Evolutionary conservation across 805 yeast genomes (phyloP), one percentile per base, ranked within the genome.

Genomic region (Hanseniaspora singularis): DNA sequence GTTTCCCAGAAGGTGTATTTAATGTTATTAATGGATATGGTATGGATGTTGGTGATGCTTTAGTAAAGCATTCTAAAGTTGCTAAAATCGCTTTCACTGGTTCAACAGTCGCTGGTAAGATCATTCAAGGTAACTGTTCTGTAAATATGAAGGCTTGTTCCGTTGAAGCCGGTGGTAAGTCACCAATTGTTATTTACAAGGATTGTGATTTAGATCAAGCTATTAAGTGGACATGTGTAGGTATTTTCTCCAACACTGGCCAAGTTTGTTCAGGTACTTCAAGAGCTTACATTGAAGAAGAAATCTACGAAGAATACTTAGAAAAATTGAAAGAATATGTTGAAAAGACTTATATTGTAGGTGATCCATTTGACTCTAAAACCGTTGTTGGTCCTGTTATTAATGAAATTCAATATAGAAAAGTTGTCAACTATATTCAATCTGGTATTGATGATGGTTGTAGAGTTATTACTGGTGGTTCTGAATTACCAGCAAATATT

Each of bases 1-100:
- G 87, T 1, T 74, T 81, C 66, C 89, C 88, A 36, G 71, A 83
- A 8, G 89, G 88, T 51, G 82, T 77, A 26, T 72, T 81, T 53
- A 82, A 81, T 64, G 74, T 84, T 40, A 62, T 82, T 49, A 72
- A 79, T 42, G 95, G 85, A 2, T 71, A 64, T 53, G 94, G 94
- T 45, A 62, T 71, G 38, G 72, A 66, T 47, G 83, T 84, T 5
- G 95, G 95, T 46, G 69, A 74, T 49, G 76, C 77, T 1, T 62
- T 84, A 53, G 76, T 86, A 3, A 51, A 64, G 10, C 92, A 81
- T 63, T 60, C 66, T 50, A 76, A 69, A 41, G 67, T 77, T 49
- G 73, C 70, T 55, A 76, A 77, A 57, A 65, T 77, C 51, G 79
- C 82, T 3, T 77, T 77, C 58, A 77, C 83, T 6, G 83, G 83